These are phyloP conservation scores for Karstenula rhodostoma DNA, from an alignment of 2,329 filamentous ascomycete genomes.

Conservation along the genomic window DNA sequence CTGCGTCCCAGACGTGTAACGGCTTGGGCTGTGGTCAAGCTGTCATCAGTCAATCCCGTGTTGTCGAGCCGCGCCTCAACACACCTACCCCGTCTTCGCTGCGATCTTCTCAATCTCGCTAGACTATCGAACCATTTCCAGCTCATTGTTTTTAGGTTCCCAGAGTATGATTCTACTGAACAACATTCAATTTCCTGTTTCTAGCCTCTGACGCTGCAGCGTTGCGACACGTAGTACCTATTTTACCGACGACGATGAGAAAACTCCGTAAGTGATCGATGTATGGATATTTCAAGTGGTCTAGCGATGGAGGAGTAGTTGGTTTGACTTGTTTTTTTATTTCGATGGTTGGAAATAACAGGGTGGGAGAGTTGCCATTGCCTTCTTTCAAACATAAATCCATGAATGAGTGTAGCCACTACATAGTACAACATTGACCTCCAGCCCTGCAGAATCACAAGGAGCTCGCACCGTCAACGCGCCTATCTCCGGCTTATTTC, in stretches of 20 bases:
- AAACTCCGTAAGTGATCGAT: too few relatives aligned
- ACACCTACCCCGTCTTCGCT: background rate
- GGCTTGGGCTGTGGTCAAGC: background rate
- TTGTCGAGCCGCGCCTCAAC: background rate
- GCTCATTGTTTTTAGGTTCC: background rate
- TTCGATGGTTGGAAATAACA: background rate
- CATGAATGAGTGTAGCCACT: background rate
- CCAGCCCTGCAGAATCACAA: background rate
- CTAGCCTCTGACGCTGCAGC: background rate
- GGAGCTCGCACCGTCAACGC: background rate
- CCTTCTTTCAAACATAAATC: background rate
- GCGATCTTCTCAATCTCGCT: background rate
- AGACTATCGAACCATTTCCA: background rate
- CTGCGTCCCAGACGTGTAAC: background rate
- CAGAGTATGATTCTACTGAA: too few relatives aligned
- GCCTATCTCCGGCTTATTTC: slow-evolving; percentile 8
- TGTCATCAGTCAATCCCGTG: too few relatives aligned
- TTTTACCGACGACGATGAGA: too few relatives aligned
- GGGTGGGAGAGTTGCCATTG: background rate
- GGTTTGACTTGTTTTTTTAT: background rate
- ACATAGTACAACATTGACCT: background rate
- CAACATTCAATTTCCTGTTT: background rate
- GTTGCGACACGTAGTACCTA: background rate
- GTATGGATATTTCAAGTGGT: too few relatives aligned
- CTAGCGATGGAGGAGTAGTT: background rate